Evolutionary conservation across 805 yeast species (phyloP).

Genomic region (Candida succiphila): DNA sequence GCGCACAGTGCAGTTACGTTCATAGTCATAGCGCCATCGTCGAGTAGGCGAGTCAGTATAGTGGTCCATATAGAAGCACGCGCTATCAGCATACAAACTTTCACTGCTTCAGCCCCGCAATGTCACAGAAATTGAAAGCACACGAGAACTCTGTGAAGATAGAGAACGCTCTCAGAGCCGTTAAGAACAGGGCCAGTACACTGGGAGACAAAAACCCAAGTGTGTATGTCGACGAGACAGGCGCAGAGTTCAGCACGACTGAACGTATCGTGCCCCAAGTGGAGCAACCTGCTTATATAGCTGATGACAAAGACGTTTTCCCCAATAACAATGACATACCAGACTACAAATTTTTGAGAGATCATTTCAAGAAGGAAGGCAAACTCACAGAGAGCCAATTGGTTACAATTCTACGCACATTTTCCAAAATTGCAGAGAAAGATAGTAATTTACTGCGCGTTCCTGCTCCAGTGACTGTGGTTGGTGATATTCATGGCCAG

Average conservation of each 20-base stretch:
- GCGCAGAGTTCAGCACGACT: slow-evolving; percentile 37
- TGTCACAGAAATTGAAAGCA: slow-evolving; percentile 6
- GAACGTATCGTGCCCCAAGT: slow-evolving; percentile 49
- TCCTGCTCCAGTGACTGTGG: slow-evolving; percentile 88
- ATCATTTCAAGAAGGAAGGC: slow-evolving; percentile 77
- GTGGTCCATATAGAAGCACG: too few species aligned
- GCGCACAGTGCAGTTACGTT: too few species aligned
- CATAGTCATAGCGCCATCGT: too few species aligned
- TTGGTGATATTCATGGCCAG: slow-evolving; percentile 98
- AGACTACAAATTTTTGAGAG: slow-evolving; percentile 56
- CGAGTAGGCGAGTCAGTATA: too few species aligned
- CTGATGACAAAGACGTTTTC: slow-evolving; percentile 64
- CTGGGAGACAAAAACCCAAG: background rate
- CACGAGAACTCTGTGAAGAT: slow-evolving; percentile 44
- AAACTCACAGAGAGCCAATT: slow-evolving; percentile 65
- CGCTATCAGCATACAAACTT: too few species aligned
- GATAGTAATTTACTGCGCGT: slow-evolving; percentile 78
- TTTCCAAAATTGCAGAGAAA: slow-evolving; percentile 46
- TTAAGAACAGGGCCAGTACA: slow-evolving; percentile 31
- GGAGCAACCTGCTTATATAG: slow-evolving; percentile 56
- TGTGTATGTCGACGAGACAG: slow-evolving; percentile 30
- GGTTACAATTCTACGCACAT: slow-evolving; percentile 48
- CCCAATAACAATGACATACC: slow-evolving; percentile 36
- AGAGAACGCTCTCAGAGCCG: slow-evolving; percentile 54
- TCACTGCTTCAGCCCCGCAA: too few species aligned